phyloP scores from a whole-genome alignment of 1,284 basidiomycete genomes.

The Mrakiaceae sp. region DNA sequence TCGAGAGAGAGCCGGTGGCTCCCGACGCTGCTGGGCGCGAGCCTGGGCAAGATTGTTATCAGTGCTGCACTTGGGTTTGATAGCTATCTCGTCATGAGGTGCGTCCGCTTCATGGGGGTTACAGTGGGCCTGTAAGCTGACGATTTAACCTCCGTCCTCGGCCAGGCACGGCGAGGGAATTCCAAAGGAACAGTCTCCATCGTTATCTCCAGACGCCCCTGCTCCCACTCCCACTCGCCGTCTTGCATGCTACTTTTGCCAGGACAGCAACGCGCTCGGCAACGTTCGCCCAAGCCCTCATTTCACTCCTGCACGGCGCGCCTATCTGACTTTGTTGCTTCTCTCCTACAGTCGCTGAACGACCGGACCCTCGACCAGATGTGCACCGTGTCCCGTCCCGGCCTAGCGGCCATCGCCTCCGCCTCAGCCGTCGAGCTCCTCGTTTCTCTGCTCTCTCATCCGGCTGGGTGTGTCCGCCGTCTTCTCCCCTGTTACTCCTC shows the following conservation, averaged over 20 bases:
- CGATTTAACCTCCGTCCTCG: constrained; percentile 15
- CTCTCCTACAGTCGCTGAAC: constrained; percentile 57
- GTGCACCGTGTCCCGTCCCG: constrained; percentile 98
- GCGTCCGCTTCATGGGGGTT: constrained; percentile 23
- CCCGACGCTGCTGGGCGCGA: constrained; percentile 74
- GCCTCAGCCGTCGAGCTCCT: constrained; percentile 87
- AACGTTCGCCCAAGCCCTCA: constrained; percentile 50
- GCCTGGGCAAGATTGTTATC: constrained; percentile 82
- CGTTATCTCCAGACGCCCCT: too few species aligned
- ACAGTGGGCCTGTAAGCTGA: not conserved
- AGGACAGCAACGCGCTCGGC: constrained; percentile 90
- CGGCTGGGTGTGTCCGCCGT: constrained; percentile 51
- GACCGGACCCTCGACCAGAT: constrained; percentile 96
- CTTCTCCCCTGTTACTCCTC: not conserved
- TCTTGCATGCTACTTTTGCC: constrained; percentile 95
- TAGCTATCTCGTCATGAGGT: constrained; percentile 87
- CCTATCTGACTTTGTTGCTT: constrained; percentile 14
- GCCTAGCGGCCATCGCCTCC: constrained; percentile 81
- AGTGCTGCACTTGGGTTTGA: constrained; percentile 96
- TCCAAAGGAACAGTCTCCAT: not conserved
- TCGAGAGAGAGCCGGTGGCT: constrained; percentile 92
- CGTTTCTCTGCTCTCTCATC: constrained; percentile 80
- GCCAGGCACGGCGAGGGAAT: constrained; percentile 20
- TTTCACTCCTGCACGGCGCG: constrained; percentile 52
- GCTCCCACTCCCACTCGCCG: constrained; percentile 17